Evolutionary conservation across 208 protist genomes (phyloP), one percentile per base, ranked within the genome.

Genomic region (Tritrichomonas musculus): DNA sequence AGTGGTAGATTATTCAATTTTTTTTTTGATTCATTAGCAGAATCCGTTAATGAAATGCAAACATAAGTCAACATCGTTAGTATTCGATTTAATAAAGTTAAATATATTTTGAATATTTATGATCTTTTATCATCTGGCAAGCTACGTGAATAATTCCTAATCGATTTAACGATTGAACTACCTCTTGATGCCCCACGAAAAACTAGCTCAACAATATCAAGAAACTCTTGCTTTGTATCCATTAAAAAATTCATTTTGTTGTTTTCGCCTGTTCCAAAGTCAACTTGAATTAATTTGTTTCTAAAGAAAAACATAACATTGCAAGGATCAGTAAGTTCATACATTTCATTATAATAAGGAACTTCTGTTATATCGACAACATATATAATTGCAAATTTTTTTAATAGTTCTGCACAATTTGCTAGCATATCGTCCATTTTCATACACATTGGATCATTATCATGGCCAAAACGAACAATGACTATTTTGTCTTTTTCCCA

Each of bases 171-270:
- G 22, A 36, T 27, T 53, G 41, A 36, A 36, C 11, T 14, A n/a
- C 98, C 98, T 94, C 98, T 98, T 77, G 96, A 96, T 0, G 98
- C 98, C 0, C 97, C 98, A 41, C 97, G 95, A 96, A 98, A 99
- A 33, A 98, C 97, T 1, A 97, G 97, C 94, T 99, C 97, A 55
- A 99, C 96, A 66, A 99, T 98, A 93, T 98, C 97, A 92, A 99
- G 97, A 73, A 99, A 94, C 84, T 99, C 98, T 93, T 99, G 97
- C 94, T 98, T 97, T 92, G 97, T 95, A 77, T 96, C 96, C 41
- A 99, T 96, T 33, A 97, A 96, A 95, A 98, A 99, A 95, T 99
- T 99, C 80, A 99, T 98, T 96, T 99, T 99, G 96, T 99, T 99
- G 96, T 99, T 99, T 95, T 99, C 99, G 57, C 98, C 98, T 25